phyloP scores from a whole-genome alignment of 2,329 filamentous ascomycete species.

The Phaeosphaeria sp. region DNA sequence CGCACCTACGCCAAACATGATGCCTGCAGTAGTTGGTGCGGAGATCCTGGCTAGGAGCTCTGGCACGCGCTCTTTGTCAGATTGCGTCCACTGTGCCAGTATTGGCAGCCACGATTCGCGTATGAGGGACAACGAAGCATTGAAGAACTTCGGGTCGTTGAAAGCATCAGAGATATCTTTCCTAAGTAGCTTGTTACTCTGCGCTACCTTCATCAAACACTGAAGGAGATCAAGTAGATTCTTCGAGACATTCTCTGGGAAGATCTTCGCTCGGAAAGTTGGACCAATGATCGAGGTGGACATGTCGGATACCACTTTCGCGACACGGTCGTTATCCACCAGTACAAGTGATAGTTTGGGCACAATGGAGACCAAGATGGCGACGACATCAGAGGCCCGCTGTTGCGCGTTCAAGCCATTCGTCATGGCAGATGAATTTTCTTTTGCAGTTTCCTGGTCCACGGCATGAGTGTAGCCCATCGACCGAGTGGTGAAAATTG shows the following conservation, averaged over 20 bases:
- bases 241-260: slow-evolving; percentile 81
- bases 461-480: slow-evolving; percentile 71
- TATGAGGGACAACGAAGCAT: slow-evolving; percentile 69
- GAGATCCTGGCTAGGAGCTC: slow-evolving; percentile 81
- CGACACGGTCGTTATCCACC: slow-evolving; percentile 82
- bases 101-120: slow-evolving; percentile 81
- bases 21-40: slow-evolving; percentile 88
- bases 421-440: slow-evolving; percentile 26
- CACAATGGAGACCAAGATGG: slow-evolving; percentile 78
- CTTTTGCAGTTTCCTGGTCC: slow-evolving; percentile 40
- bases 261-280: slow-evolving; percentile 80
- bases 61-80: slow-evolving; percentile 85
- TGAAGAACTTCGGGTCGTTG: slow-evolving; percentile 86
- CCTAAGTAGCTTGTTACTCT: slow-evolving; percentile 87
- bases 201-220: slow-evolving; percentile 77
- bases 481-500: slow-evolving; percentile 91
- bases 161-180: slow-evolving; percentile 92
- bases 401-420: slow-evolving; percentile 52
- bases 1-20: slow-evolving; percentile 98
- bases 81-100: slow-evolving; percentile 80
- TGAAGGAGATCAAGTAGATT: slow-evolving; percentile 75
- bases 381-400: slow-evolving; percentile 68
- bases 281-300: slow-evolving; percentile 84
- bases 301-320: slow-evolving; percentile 78
- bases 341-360: slow-evolving; percentile 83